Evolutionary conservation across 2,329 filamentous ascomycete species (phyloP).

Genomic region (Pyrenochaeta sp.): DNA sequence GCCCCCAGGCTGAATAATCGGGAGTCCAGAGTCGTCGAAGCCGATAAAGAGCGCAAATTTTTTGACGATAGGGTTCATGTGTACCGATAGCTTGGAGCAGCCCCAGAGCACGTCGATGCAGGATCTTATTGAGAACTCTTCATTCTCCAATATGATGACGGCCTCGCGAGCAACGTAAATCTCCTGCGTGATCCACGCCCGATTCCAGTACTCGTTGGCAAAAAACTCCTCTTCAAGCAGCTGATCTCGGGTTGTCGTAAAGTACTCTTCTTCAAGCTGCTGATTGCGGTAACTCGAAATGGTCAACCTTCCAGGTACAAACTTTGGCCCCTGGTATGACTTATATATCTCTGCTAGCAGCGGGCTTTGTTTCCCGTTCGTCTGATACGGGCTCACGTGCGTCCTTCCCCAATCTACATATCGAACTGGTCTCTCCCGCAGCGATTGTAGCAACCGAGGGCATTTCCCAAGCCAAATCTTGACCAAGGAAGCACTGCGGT

Average conservation of each 20-base stretch:
- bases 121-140: background rate
- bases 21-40: no score
- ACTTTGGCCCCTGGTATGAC: background rate
- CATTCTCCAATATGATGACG: background rate
- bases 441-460: no score
- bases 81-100: background rate
- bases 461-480: conserved; percentile 13
- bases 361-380: no score
- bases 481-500: conserved; percentile 3
- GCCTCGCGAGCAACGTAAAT: conserved; percentile 5
- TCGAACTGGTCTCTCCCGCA: no score
- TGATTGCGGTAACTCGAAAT: background rate
- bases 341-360: no score
- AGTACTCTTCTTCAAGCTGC: conserved; percentile 1
- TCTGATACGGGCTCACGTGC: no score
- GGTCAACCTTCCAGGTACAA: background rate
- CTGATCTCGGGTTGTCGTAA: conserved; percentile 1
- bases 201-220: conserved; percentile 12
- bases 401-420: no score
- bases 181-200: conserved; percentile 11
- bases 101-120: background rate
- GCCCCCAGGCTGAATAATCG: no score
- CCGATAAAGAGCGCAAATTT: no score
- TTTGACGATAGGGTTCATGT: background rate
- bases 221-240: conserved; percentile 5